These are phyloP conservation scores for Alisma plantagoaquatica DNA, from an alignment of 106 monocot species.

Conservation along the genomic window DNA sequence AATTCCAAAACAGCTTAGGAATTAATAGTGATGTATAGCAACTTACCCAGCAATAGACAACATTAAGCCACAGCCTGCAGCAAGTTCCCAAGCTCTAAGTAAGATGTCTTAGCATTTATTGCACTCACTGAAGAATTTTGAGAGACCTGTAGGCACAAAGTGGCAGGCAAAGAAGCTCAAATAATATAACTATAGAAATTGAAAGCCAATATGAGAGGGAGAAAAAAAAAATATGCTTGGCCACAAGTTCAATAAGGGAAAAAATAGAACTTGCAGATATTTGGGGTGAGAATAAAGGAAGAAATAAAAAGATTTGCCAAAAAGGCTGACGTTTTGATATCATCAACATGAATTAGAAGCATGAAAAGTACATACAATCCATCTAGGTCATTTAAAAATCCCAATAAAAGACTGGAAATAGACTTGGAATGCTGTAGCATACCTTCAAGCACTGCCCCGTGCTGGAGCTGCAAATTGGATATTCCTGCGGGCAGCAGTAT, in stretches of 20 bases:
- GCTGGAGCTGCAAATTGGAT: constrained; percentile 61
- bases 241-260: not conserved
- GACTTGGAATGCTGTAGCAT: not conserved
- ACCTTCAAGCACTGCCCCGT: constrained; percentile 71
- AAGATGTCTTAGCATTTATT: not conserved
- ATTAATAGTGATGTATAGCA: too few species aligned
- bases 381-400: not conserved
- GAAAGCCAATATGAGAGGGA: not conserved
- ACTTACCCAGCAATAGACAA: too few species aligned
- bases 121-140: constrained; percentile 5
- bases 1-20: too few species aligned
- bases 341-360: not conserved
- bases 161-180: too few species aligned
- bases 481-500: constrained; percentile 79
- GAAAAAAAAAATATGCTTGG: not conserved
- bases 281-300: not conserved
- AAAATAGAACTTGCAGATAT: not conserved
- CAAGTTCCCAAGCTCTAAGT: not conserved
- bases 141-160: not conserved
- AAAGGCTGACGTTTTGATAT: too few species aligned
- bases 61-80: constrained; percentile 2
- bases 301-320: not conserved
- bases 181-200: not conserved
- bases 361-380: not conserved
- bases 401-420: not conserved